Evolutionary conservation across 148 eudicot genomes (phyloP).

Genomic region (Persicaria tinctoria): DNA sequence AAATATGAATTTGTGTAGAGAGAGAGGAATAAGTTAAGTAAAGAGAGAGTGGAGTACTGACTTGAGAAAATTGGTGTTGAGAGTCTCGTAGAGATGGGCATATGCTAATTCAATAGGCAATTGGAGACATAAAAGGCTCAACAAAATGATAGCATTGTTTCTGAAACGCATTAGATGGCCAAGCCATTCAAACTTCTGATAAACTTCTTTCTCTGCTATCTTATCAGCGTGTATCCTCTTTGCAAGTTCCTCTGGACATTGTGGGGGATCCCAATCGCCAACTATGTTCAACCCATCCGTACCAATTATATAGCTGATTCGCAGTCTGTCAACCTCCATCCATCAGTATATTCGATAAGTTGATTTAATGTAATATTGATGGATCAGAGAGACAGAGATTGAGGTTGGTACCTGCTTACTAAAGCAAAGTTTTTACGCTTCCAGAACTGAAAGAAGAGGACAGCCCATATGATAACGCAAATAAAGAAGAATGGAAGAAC

Average conservation of each 20-base stretch:
- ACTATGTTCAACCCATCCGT: slow-evolving; percentile 39
- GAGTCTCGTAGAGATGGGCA: slow-evolving; percentile 84
- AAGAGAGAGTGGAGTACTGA: slow-evolving; percentile 22
- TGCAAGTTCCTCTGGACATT: slow-evolving; percentile 36
- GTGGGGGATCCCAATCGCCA: slow-evolving; percentile 42
- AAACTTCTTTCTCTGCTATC: slow-evolving; percentile 43
- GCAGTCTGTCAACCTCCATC: slow-evolving; percentile 45
- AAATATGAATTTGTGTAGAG: too few species aligned
- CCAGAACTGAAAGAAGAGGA: slow-evolving; percentile 87
- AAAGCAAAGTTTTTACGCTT: slow-evolving; percentile 81
- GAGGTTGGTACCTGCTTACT: slow-evolving; percentile 44
- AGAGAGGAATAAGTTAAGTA: not conserved
- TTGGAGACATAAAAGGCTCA: slow-evolving; percentile 82
- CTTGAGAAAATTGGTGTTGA: slow-evolving; percentile 53
- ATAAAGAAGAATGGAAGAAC: slow-evolving; percentile 72
- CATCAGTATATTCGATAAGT: too few species aligned
- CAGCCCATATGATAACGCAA: slow-evolving; percentile 68
- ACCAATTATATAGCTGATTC: slow-evolving; percentile 42
- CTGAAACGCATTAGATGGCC: slow-evolving; percentile 73
- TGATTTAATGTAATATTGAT: too few species aligned
- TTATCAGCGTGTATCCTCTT: slow-evolving; percentile 46
- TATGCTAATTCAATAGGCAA: slow-evolving; percentile 87
- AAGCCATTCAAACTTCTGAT: slow-evolving; percentile 80
- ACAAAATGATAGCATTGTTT: slow-evolving; percentile 61
- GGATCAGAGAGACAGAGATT: not conserved